Evolutionary conservation across 495 filamentous ascomycete genomes (phyloP).

Genomic region (Chaetomidium leptoderma): DNA sequence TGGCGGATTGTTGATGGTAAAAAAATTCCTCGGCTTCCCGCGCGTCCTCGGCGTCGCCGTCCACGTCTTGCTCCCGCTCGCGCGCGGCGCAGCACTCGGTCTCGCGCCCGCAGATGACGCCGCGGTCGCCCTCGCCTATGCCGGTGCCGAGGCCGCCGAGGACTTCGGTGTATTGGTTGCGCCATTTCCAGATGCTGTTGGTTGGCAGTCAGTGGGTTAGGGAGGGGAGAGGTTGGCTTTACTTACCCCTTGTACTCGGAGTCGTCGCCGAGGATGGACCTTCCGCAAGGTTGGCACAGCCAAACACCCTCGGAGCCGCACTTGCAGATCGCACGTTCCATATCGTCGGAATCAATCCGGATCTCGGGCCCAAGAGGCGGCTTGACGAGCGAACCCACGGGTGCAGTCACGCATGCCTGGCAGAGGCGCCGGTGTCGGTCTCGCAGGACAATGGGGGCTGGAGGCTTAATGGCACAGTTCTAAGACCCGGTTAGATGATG

Average conservation of each 20-base stretch:
- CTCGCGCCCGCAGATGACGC: conserved; percentile 76
- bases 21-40: conserved; percentile 32
- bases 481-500: conserved; percentile 30
- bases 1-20: conserved; percentile 12
- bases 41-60: conserved; percentile 66
- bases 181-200: conserved; percentile 78
- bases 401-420: conserved; percentile 61
- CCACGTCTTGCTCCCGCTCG: conserved; percentile 73
- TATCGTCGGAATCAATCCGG: conserved; percentile 35
- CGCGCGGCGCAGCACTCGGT: conserved; percentile 63
- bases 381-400: conserved; percentile 48
- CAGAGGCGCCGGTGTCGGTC: conserved; percentile 77
- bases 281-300: conserved; percentile 77
- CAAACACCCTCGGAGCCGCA: conserved; percentile 62
- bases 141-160: conserved; percentile 80
- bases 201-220: background rate
- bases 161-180: conserved; percentile 73
- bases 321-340: conserved; percentile 61
- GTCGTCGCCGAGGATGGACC: conserved; percentile 62
- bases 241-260: conserved; percentile 59
- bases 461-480: conserved; percentile 83
- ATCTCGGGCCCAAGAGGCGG: conserved; percentile 25
- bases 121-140: conserved; percentile 81
- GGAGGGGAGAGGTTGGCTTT: background rate
- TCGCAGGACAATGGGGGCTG: conserved; percentile 54